Evolutionary conservation across 345 rosid genomes (phyloP), one percentile per base, ranked within the genome.

Genomic region (Melastoma malabathricum): DNA sequence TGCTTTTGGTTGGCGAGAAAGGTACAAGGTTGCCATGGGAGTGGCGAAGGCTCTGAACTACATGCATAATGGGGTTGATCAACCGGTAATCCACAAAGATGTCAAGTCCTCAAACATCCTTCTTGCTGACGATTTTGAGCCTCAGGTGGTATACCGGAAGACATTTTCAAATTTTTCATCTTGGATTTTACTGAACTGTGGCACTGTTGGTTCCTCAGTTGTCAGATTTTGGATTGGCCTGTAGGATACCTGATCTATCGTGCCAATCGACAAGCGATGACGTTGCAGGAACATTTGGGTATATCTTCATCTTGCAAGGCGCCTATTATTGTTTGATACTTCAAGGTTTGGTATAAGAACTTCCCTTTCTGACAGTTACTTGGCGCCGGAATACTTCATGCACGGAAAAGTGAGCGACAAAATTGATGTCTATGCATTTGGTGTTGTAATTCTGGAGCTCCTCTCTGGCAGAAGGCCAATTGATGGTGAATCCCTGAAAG

Each of bases 361-460:
- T 34, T 34, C 10, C 9, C 41, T 58, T 17, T 65, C 9, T 66
- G 53, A 62, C 81, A 92, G 98, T 60, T 92, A 92, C 68, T 68
- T 92, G 81, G 99, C 99, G 67, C 98, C 98, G 18, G 98, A 92
- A 64, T 92, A 87, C 69, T 81, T 92, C 63, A 75, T 81, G 94
- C 81, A 87, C 18, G 98, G 98, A 43, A 84, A 76, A 76, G 80
- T 92, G 65, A 87, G 85, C 27, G 88, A 92, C 73, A 88, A 77
- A 74, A 72, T 87, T 25, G 98, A 92, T 73, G 97, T 92, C 29
- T 92, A 84, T 67, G 95, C 98, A 44, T 80, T 77, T 66, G 98
- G 98, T 48, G 89, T 92, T 55, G 93, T 92, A 60, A 75, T 87
- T 44, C 89, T 92, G 39, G 98, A 92, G 77, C 95, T 92, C 54